phyloP scores from a whole-genome alignment of 2,329 filamentous ascomycete genomes.

The Alternaria sp. region DNA sequence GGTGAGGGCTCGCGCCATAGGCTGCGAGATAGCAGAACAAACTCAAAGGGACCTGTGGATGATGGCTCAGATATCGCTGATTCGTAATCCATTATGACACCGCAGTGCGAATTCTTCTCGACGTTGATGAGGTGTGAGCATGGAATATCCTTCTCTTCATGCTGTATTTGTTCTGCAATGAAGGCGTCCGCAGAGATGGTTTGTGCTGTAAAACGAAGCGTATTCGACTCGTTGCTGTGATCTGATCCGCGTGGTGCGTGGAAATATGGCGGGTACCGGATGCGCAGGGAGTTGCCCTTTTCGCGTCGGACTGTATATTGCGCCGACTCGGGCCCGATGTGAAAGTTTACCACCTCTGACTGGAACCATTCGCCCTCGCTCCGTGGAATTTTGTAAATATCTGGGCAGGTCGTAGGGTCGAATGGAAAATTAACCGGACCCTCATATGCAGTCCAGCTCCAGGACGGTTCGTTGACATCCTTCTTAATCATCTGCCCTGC shows the following conservation, averaged over 20 bases:
- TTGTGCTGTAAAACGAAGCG: conserved; percentile 37
- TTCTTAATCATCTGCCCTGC: conserved; percentile 26
- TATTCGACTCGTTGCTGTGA: conserved; percentile 28
- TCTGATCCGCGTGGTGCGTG: conserved; percentile 34
- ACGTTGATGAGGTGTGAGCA: conserved; percentile 38
- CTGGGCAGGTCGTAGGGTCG: conserved; percentile 45
- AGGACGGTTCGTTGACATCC: conserved; percentile 35
- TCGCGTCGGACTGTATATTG: conserved; percentile 43
- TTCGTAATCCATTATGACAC: conserved; percentile 45
- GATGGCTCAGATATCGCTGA: conserved; percentile 28
- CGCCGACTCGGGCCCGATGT: conserved; percentile 31
- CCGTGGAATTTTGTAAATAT: conserved; percentile 31
- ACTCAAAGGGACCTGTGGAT: conserved; percentile 36
- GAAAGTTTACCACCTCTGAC: conserved; percentile 40
- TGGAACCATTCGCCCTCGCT: conserved; percentile 38
- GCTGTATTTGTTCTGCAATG: conserved; percentile 35
- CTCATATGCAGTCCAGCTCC: conserved; percentile 45
- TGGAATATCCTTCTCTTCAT: conserved; percentile 31
- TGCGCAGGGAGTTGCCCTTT: conserved; percentile 32
- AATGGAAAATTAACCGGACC: conserved; percentile 46
- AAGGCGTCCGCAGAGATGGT: conserved; percentile 41
- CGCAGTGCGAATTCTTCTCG: conserved; percentile 30
- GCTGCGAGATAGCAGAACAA: conserved; percentile 42
- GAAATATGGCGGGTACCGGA: conserved; percentile 39
- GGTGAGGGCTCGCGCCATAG: conserved; percentile 29